Evolutionary conservation across 2,329 filamentous ascomycete genomes (phyloP), one percentile per base, ranked within the genome.

Genomic region (Shiraia bambusicola): DNA sequence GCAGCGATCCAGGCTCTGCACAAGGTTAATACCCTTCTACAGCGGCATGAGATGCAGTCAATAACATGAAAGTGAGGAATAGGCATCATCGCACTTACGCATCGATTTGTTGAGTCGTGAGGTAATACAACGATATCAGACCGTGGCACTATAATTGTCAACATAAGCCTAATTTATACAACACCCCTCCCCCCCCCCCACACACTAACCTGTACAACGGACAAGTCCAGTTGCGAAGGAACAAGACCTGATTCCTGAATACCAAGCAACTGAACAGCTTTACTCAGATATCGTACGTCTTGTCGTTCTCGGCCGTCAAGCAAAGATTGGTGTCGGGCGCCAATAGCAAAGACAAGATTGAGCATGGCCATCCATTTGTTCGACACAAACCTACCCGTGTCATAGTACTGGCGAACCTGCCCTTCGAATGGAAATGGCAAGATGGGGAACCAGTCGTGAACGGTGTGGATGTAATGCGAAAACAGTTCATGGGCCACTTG

Each of bases 291-390:
- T 6, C 12, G 7, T 11, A 30, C 14, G 10, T 44, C 26, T 15
- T 37, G 30, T 15, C 26, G 15, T 5, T 26, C 13, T 3, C 17
- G 24, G 1, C 8, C 11, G n/a, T 40, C 43, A 10, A n/a, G 9
- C 37, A 46, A 19, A 26, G 4, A 32, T 2, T 6, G 28, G 26
- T 46, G 30, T 19, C 29, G 19, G n/a, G 43, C 29, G 11, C 38
- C 38, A 31, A 46, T 42, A 1, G 43, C 38, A 26, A 37, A 37
- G 3, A 46, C 35, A 17, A 46, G 28, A 17, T 46, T 38, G 14
- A 46, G 19, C 9, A 32, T 35, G 9, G 38, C 38, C 9, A 32
- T 17, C 43, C 34, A 42, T 24, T 22, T 25, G n/a, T 35, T 28
- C 6, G 32, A n/a, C 5, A 45, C 37, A 13, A 22, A 8, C 8